Evolutionary conservation across 176 grass and related monocot species (phyloP).

Genomic region (Lolium perenne): DNA sequence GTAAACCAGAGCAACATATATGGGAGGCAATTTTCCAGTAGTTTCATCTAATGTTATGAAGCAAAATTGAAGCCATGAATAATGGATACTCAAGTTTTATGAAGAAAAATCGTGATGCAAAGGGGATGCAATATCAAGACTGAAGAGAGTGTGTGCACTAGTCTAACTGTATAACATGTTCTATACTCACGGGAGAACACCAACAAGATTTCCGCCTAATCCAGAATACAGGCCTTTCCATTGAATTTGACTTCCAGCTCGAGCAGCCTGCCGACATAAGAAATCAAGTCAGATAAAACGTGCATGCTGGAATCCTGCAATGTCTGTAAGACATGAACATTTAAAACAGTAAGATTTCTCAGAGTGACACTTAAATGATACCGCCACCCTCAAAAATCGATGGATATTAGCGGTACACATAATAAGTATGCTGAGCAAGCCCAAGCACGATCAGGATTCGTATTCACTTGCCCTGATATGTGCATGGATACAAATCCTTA

Average conservation of each 20-base stretch:
- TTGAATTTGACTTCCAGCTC: slow-evolving; percentile 73
- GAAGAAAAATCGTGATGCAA: neutral
- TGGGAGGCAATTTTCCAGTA: neutral
- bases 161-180: neutral
- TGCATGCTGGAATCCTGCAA: neutral
- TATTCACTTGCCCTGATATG: neutral
- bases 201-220: slow-evolving; percentile 81
- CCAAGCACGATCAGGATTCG: neutral
- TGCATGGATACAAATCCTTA: neutral
- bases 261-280: slow-evolving; percentile 54
- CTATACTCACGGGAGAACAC: slow-evolving; percentile 83
- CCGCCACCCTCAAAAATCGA: neutral
- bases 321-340: neutral
- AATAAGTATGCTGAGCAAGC: neutral
- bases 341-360: neutral
- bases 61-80: neutral
- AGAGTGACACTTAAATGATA: neutral
- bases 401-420: neutral
- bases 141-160: neutral
- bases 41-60: neutral
- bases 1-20: neutral
- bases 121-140: neutral
- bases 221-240: slow-evolving; percentile 93
- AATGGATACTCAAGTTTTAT: neutral
- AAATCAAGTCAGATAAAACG: neutral